phyloP scores from a whole-genome alignment of 345 rosid species.

The Hypericum perforatum region DNA sequence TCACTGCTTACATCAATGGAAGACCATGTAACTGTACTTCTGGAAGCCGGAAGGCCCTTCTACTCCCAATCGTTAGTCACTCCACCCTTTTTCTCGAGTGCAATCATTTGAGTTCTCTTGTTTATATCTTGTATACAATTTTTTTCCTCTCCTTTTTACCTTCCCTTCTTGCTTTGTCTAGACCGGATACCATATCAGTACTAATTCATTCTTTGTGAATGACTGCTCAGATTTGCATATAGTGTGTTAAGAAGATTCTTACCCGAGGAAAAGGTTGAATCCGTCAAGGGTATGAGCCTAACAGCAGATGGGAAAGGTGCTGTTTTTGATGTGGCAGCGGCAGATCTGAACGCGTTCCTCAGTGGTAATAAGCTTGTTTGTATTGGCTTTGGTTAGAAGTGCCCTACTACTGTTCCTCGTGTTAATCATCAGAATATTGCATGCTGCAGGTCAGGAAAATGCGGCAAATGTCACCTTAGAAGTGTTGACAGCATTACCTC shows the following conservation, averaged over 20 bases:
- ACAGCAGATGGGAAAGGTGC: slow-evolving; percentile 77
- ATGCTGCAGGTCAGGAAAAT: slow-evolving; percentile 49
- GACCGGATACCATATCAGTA: too few relatives aligned
- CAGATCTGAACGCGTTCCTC: slow-evolving; percentile 53
- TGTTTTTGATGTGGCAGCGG: slow-evolving; percentile 66
- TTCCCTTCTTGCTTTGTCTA: neutral
- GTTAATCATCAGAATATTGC: too few relatives aligned
- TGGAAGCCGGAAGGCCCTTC: slow-evolving; percentile 67
- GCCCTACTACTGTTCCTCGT: neutral
- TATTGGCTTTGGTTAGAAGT: neutral
- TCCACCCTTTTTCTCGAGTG: neutral
- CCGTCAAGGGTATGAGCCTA: slow-evolving; percentile 59
- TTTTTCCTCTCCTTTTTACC: too few relatives aligned
- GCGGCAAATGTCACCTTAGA: slow-evolving; percentile 58
- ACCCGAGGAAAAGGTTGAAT: slow-evolving; percentile 87
- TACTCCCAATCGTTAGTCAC: slow-evolving; percentile 62
- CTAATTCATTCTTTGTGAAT: neutral
- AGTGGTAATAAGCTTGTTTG: slow-evolving; percentile 27
- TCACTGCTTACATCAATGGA: slow-evolving; percentile 86
- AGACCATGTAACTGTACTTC: slow-evolving; percentile 64
- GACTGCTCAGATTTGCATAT: slow-evolving; percentile 43
- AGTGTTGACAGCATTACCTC: slow-evolving; percentile 58
- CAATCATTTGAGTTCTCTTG: too few relatives aligned
- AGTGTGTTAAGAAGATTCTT: slow-evolving; percentile 65
- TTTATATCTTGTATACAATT: too few relatives aligned